Base-by-base conservation (phyloP, 495 filamentous ascomycete species). In the Collariella sp. region DNA sequence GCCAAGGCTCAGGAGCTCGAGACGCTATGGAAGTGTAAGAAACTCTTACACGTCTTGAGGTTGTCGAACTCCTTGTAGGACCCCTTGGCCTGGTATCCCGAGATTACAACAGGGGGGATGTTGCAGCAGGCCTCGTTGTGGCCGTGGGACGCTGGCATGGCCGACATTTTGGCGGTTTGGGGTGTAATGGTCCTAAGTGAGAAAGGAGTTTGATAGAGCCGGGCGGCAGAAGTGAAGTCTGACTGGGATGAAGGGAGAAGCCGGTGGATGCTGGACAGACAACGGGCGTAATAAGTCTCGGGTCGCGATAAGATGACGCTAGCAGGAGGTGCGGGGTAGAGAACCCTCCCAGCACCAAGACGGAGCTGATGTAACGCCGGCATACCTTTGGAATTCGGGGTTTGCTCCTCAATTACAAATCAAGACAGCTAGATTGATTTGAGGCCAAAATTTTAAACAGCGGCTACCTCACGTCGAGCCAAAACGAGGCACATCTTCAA, bases 31-130 rank as follows among this genome's bases (percentile, higher is more conserved):
- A 5, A 29, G n/a, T n/a, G n/a, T n/a, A n/a, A n/a, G n/a, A n/a
- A n/a, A n/a, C n/a, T n/a, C 56, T 19, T 59, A 86, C 84, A 91
- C 19, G 85, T 87, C 53, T 85, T 86, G 35, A 86, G 64, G 19
- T 81, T 84, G 15, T 75, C 82, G 53, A 87, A 67, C 18, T 75
- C 78, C 34, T 78, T 75, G 57, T 83, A 89, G 33, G 70, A 67
- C 54, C 88, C 88, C 63, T 87, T 84, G n/a, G 75, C 63, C 9
- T 62, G 67, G 66, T 89, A 90, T 12, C 75, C 81, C 53, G 79
- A 71, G 15, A 70, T 58, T 35, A 84, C 70, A 31, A 88, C 78
- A 1, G 87, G 84, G 0, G 87, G 85, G 38, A 88, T 81, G 56
- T 81, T 86, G 66, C 84, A 87, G 70, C 66, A 69, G 54, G 86